phyloP scores from a whole-genome alignment of 169 alveolate species.

The Plasmodium chabaudi region DNA sequence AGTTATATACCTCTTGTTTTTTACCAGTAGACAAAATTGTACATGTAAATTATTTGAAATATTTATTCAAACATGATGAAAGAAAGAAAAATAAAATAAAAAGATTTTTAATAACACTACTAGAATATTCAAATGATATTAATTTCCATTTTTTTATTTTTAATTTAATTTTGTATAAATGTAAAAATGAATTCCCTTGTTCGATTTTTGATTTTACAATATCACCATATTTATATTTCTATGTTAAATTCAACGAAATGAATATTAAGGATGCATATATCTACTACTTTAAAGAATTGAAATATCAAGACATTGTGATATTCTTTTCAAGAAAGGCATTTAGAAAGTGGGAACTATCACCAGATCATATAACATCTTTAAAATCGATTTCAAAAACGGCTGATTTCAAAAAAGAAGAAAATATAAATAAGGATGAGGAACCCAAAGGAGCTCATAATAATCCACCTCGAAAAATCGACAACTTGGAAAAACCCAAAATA shows the following conservation, averaged over 20 bases:
- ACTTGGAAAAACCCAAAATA: no score
- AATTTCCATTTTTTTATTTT: constrained; percentile 69
- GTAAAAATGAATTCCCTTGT: constrained; percentile 70
- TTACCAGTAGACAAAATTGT: constrained; percentile 52
- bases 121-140: constrained; percentile 38
- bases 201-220: constrained; percentile 36
- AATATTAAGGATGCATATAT: constrained; percentile 55
- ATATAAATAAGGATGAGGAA: no score
- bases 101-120: constrained; percentile 31
- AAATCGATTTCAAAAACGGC: neutral
- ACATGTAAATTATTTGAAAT: constrained; percentile 60
- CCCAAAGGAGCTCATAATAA: neutral
- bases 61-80: constrained; percentile 40
- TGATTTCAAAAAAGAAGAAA: no score
- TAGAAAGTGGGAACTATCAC: constrained; percentile 8
- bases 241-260: constrained; percentile 42
- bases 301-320: constrained; percentile 57
- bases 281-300: constrained; percentile 34
- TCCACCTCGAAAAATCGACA: neutral
- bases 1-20: constrained; percentile 24
- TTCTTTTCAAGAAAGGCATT: constrained; percentile 44
- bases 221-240: constrained; percentile 55
- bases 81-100: constrained; percentile 61
- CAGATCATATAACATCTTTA: neutral
- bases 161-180: constrained; percentile 68